Conservation (phyloP, 495 filamentous ascomycete genomes). For the Durotheca rogersii region DNA sequence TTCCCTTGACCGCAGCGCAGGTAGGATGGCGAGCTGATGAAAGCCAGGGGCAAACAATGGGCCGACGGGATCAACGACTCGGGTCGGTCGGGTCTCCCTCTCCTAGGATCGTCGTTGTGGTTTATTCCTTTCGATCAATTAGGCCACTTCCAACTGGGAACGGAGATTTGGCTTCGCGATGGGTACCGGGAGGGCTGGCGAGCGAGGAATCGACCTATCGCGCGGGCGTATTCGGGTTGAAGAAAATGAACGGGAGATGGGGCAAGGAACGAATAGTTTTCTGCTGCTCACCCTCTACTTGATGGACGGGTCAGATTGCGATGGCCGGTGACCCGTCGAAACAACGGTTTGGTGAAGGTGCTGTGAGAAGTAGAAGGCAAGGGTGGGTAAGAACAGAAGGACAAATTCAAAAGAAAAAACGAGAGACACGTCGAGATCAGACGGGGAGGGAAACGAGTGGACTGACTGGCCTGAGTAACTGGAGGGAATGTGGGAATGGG, state of each 20-base stretch:
- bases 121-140: slow-evolving; percentile 7
- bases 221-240: slow-evolving; percentile 1
- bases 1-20: slow-evolving; percentile 8
- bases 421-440: slow-evolving; percentile 35
- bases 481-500: slow-evolving; percentile 32
- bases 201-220: slow-evolving; percentile 6
- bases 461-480: slow-evolving; percentile 35
- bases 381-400: slow-evolving; percentile 21
- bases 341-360: slow-evolving; percentile 12
- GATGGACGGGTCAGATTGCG: slow-evolving; percentile 32
- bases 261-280: not conserved
- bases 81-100: slow-evolving; percentile 22
- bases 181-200: not conserved
- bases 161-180: not conserved
- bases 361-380: slow-evolving; percentile 2
- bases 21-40: slow-evolving; percentile 13
- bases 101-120: not conserved
- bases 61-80: slow-evolving; percentile 16
- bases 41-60: slow-evolving; percentile 26
- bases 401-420: slow-evolving; percentile 30
- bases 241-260: slow-evolving; percentile 3
- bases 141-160: not conserved
- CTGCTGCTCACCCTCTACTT: slow-evolving; percentile 24
- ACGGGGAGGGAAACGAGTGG: slow-evolving; percentile 35
- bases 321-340: slow-evolving; percentile 19